A percentile compares a stretch with the other conserved stretches of the same genome.
Evolutionary conservation across 1,139 yeast genomes (phyloP).

Genomic region (Debaryomyces subglobosus): DNA sequence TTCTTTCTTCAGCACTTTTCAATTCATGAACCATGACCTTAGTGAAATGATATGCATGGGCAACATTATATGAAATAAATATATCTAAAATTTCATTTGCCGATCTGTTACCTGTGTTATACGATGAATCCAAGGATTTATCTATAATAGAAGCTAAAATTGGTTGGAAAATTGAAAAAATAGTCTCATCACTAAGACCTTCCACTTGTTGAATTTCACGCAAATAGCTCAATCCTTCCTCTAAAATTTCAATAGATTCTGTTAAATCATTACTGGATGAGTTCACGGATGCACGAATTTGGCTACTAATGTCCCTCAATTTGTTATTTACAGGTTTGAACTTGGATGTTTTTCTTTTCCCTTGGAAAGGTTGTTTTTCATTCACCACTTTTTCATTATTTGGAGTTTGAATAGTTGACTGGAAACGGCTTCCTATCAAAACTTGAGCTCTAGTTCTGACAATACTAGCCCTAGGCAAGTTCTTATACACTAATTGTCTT

Average conservation of each 20-base stretch:
- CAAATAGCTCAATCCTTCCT: slow-evolving; percentile 46
- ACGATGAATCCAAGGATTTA: slow-evolving; percentile 20
- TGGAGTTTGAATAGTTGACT: slow-evolving; percentile 15
- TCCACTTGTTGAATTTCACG: slow-evolving; percentile 42
- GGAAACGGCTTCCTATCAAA: slow-evolving; percentile 17
- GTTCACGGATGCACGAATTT: slow-evolving; percentile 31
- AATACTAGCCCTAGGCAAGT: slow-evolving; percentile 18
- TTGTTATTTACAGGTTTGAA: slow-evolving; percentile 20
- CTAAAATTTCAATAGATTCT: slow-evolving; percentile 43
- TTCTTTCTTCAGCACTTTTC: slow-evolving; percentile 16
- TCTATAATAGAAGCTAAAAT: slow-evolving; percentile 26
- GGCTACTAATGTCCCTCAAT: slow-evolving; percentile 38
- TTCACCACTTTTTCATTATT: slow-evolving; percentile 8
- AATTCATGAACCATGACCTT: slow-evolving; percentile 27
- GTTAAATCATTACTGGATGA: slow-evolving; percentile 22
- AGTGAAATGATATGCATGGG: slow-evolving; percentile 37
- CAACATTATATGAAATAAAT: slow-evolving; percentile 31
- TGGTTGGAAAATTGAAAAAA: slow-evolving; percentile 32
- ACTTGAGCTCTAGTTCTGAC: slow-evolving; percentile 15
- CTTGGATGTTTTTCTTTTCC: slow-evolving; percentile 10
- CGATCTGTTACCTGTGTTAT: slow-evolving; percentile 18
- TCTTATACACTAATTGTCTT: slow-evolving; percentile 23
- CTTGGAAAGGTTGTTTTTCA: slow-evolving; percentile 3
- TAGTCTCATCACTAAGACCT: slow-evolving; percentile 27
- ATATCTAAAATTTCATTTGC: slow-evolving; percentile 31